Evolutionary conservation across 805 yeast genomes (phyloP), one percentile per base, ranked within the genome.

Genomic region (Hanseniaspora guilliermondii): DNA sequence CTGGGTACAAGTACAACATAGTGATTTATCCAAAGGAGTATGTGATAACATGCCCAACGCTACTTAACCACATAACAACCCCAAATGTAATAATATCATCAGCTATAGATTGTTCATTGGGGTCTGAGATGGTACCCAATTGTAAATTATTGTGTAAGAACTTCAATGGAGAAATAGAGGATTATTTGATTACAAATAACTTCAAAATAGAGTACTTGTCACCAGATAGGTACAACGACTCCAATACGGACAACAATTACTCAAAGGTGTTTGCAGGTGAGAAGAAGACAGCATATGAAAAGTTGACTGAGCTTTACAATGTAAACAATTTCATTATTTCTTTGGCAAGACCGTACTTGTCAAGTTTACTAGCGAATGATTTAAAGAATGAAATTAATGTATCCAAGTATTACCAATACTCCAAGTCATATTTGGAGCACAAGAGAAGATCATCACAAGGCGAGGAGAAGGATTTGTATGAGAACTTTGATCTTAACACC

Each of bases 251-350:
- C 74, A 62, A 73, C 76, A 9, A 66, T 64, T 50, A 50, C 30
- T 50, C 54, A 61, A 63, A 72, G 24, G 56, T 58, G 17, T 60
- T 57, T 65, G 53, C 73, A 60, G 61, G 71, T 54, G 63, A 78
- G 60, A 64, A 75, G 60, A 74, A 76, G 40, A 79, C 83, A 11
- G 96, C 97, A 0, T 91, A 91, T 64, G 85, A 93, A 0, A 73
- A 96, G 53, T 74, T 91, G 47, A 84, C 96, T 0, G 97, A 93
- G 65, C 74, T 91, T 56, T 93, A 91, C 72, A 93, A 93, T 62
- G 97, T 93, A 24, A 93, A 93, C 67, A 94, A 89, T 67, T 91
- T 87, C 63, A 75, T 93, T 32, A 89, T 89, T 1, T 86, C 96
- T 21, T 73, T 91, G 59, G 96, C 97, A 8, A 76, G 97, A 58